A percentile compares a stretch with the other conserved stretches of the same genome.
Conservation (phyloP, 805 yeast species). For the Hanseniaspora hatyaiensis region DNA sequence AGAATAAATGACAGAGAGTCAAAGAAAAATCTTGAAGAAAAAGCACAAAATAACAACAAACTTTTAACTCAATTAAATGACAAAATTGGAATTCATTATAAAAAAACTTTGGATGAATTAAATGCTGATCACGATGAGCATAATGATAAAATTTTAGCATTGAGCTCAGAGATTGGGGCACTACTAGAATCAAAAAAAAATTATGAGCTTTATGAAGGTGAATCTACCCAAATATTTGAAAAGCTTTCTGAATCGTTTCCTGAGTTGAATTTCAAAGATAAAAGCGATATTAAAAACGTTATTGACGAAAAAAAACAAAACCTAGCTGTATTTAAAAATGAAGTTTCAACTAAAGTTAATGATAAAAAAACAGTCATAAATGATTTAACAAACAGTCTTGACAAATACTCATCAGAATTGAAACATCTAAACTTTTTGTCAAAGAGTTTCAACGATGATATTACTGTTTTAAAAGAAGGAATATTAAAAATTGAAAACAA, state of each 20-base stretch:
- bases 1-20: conserved; percentile 2
- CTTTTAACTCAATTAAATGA: background rate
- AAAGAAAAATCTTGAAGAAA: conserved; percentile 25
- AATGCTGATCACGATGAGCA: conserved; percentile 18
- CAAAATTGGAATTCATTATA: background rate
- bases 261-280: no score
- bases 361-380: conserved; percentile 37
- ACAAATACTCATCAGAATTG: conserved; percentile 30
- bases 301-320: conserved; percentile 26
- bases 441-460: conserved; percentile 29
- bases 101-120: conserved; percentile 16
- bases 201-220: conserved; percentile 19
- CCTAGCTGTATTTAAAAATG: conserved; percentile 12
- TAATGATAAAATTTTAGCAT: conserved; percentile 18
- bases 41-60: background rate
- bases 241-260: no score
- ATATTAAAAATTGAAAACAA: conserved; percentile 33
- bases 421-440: conserved; percentile 33
- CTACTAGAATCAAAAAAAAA: conserved; percentile 28
- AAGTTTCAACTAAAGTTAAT: conserved; percentile 28
- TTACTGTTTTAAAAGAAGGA: conserved; percentile 31
- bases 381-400: conserved; percentile 30
- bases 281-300: conserved; percentile 21
- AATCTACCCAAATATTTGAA: conserved; percentile 16
- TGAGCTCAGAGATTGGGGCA: conserved; percentile 36